Evolutionary conservation across 148 eudicot genomes (phyloP).

Genomic region (Chenopodium album): DNA sequence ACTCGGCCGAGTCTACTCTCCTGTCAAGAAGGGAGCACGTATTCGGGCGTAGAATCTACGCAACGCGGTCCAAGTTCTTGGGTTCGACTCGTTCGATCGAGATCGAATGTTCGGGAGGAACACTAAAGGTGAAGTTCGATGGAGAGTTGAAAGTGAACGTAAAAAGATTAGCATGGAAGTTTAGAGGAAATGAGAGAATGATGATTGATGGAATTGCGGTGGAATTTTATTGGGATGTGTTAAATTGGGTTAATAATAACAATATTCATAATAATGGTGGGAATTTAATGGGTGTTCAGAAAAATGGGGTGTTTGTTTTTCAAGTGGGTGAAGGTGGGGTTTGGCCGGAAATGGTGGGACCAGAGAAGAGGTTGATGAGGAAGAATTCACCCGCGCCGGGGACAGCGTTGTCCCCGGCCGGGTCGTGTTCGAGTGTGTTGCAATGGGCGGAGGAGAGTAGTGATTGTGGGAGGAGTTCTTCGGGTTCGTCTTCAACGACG

Average conservation of each 20-base stretch:
- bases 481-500: conserved; percentile 40
- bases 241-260: conserved; percentile 45
- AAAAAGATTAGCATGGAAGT: conserved; percentile 60
- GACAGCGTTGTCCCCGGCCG: conserved; percentile 39
- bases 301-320: conserved; percentile 55
- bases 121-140: conserved; percentile 48
- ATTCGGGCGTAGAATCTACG: conserved; percentile 45
- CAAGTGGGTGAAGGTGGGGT: conserved; percentile 57
- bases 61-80: conserved; percentile 38
- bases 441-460: conserved; percentile 79
- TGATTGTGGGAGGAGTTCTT: conserved; percentile 59
- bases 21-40: conserved; percentile 55
- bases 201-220: conserved; percentile 41
- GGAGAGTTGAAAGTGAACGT: conserved; percentile 42
- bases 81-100: conserved; percentile 46
- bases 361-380: conserved; percentile 56
- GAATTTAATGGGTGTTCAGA: conserved; percentile 4
- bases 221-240: conserved; percentile 64
- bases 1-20: conserved; percentile 23
- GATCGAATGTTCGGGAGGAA: conserved; percentile 55
- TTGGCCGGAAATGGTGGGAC: conserved; percentile 64
- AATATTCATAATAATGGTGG: not conserved
- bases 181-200: conserved; percentile 59
- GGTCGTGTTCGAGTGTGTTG: conserved; percentile 57
- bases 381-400: conserved; percentile 38